Conservation (phyloP, 2,329 filamentous ascomycete species). For the Colletotrichum sp. region DNA sequence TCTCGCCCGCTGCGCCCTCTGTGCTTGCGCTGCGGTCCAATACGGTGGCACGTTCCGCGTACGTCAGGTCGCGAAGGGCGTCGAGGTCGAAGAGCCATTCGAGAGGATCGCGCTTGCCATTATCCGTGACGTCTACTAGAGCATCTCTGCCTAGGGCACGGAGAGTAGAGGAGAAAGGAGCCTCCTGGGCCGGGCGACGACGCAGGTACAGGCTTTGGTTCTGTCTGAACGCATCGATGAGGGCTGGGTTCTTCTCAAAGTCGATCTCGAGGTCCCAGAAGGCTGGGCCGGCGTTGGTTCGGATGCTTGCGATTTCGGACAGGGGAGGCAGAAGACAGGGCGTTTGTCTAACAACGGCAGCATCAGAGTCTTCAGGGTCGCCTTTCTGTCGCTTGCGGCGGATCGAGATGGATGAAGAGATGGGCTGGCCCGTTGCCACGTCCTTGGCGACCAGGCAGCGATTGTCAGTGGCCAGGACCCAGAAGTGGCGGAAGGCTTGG, state of each 20-base stretch:
- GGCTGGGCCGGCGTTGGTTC: slow-evolving; percentile 63
- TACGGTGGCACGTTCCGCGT: slow-evolving; percentile 70
- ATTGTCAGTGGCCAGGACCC: slow-evolving; percentile 91
- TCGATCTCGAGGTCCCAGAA: slow-evolving; percentile 87
- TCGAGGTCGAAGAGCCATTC: slow-evolving; percentile 77
- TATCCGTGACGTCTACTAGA: slow-evolving; percentile 27
- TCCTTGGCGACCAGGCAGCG: slow-evolving; percentile 90
- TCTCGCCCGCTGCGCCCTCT: slow-evolving; percentile 48
- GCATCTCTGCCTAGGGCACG: slow-evolving; percentile 66
- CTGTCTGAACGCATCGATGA: slow-evolving; percentile 68
- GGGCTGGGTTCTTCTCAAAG: slow-evolving; percentile 66
- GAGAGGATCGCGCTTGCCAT: slow-evolving; percentile 53
- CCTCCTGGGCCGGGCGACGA: slow-evolving; percentile 70
- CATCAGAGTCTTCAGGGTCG: neutral
- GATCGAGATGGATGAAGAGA: slow-evolving; percentile 75
- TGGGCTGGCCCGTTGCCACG: slow-evolving; percentile 79
- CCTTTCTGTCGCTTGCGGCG: slow-evolving; percentile 53
- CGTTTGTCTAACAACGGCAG: slow-evolving; percentile 48
- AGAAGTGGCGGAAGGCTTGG: slow-evolving; percentile 96
- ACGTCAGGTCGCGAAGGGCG: slow-evolving; percentile 57
- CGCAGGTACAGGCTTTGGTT: slow-evolving; percentile 79
- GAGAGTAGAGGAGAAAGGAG: slow-evolving; percentile 75
- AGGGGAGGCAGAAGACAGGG: slow-evolving; percentile 71
- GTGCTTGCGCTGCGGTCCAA: slow-evolving; percentile 57
- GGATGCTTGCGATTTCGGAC: slow-evolving; percentile 63